Base-by-base conservation (phyloP, 805 yeast species). In the Candida silvatica region DNA sequence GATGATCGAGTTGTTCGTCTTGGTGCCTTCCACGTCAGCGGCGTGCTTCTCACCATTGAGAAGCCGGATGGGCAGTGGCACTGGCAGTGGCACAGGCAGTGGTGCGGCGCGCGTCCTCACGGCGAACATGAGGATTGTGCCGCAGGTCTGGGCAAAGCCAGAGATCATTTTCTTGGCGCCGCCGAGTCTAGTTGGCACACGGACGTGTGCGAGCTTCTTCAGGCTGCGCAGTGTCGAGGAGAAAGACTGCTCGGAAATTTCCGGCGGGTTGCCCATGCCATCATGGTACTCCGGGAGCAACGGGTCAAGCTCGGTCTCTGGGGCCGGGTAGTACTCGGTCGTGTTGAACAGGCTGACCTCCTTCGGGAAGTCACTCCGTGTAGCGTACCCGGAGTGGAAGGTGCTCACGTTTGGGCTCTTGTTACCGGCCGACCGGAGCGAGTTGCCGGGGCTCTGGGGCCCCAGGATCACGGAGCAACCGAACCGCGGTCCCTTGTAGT, bases 401-500 rank as follows among this genome's bases (percentile, higher is more conserved):
- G 12, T 22, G 7, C 11, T 7, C 12, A 8, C 12, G 12, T 22
- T 22, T 22, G 7, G 11, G 12, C 24, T 22, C 24, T 22, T 22
- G 24, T 12, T 22, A 8, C 12, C 12, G 12, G 11, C 24, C 7
- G 24, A 22, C 24, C 12, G 24, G 12, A 22, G 11, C 12, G 24
- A 22, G 7, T 8, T 7, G 11, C 11, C 12, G 12, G 24, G 24
- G 12, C 24, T 22, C 24, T 22, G 24, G 12, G 24, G 24, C 12
- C 12, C 12, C 24, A 22, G 12, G 11, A 22, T 37, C 3, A 14
- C 20, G 6, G 28, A 31, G 6, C 17, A 12, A 5, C 34, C 28
- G 17, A 56, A 52, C 12, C 44, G 44, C 35, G 37, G 73, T 63
- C 54, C 52, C 36, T 49, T 43, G 37, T 62, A 68, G 18, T 67